Base-by-base conservation (phyloP, 768 basidiomycete genomes). In the Mycena vitilis region DNA sequence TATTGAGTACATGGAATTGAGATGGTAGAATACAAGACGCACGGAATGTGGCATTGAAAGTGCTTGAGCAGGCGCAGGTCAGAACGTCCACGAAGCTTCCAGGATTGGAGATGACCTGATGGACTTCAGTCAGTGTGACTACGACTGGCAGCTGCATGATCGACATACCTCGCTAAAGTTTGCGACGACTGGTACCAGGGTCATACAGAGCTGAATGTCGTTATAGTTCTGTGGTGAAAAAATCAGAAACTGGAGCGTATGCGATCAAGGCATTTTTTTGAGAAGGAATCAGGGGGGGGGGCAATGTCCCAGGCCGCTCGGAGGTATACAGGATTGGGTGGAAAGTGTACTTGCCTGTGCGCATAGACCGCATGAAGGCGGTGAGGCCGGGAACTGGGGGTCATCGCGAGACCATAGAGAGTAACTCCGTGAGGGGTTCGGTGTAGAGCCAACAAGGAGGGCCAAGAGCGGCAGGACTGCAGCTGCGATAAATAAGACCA, bases 21-120 rank as follows among this genome's bases (percentile, higher is more conserved):
- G 30, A 38, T 25, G 5, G 12, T 42, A 42, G 34, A 20, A 37
- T 30, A 42, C 5, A 23, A 15, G 48, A 66, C 62, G 49, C 36
- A 71, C 65, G 55, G 55, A 60, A 84, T 12, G 75, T 77, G 56
- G 77, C 68, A 65, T 83, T 77, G 75, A 85, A 85, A 4, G 84
- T 81, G 53, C 84, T 81, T 4, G 83, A 80, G 73, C 91, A 92
- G 6, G 89, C 83, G 77, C 90, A 91, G 4, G 60, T 61, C 18
- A 56, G 57, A 4, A 48, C 18, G 38, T 51, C 30, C 5, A 25
- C 30, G 23, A 42, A 52, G 25, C 12, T 22, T 8, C 87, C 85
- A 1, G 90, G 90, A 69, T 90, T 89, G 72, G 87, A 87, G 52
- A 91, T 84, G 70, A 91, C 81, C 89, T 91, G 30, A 22, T 16